Evolutionary conservation across 345 rosid genomes (phyloP).

Genomic region (Murraya koenigii): DNA sequence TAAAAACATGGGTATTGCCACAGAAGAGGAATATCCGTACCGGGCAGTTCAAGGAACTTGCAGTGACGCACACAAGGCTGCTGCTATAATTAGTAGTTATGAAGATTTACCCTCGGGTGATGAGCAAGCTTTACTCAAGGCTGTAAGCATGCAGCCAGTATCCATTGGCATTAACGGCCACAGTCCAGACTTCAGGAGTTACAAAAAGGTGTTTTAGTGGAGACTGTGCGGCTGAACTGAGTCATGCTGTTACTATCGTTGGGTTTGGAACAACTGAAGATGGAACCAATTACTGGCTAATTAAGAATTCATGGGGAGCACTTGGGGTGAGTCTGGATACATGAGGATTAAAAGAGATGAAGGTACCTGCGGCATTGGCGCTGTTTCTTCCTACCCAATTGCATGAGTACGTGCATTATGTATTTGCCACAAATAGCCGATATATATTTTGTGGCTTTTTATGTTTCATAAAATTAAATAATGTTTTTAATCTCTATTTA

Average conservation of each 20-base stretch:
- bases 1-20: neutral
- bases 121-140: constrained; percentile 26
- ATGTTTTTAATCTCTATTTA: too few relatives aligned
- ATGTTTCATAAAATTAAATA: too few relatives aligned
- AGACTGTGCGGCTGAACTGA: constrained; percentile 24
- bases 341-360: constrained; percentile 42
- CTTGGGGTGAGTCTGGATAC: constrained; percentile 54
- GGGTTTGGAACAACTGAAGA: constrained; percentile 43
- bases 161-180: constrained; percentile 25
- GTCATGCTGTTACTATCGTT: constrained; percentile 45
- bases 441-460: too few relatives aligned
- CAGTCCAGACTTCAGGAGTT: constrained; percentile 6
- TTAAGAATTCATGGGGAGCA: constrained; percentile 49
- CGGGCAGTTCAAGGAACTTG: neutral
- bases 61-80: neutral
- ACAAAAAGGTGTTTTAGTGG: constrained; percentile 36
- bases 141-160: constrained; percentile 49
- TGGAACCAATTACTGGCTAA: constrained; percentile 42
- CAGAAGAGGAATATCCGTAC: neutral
- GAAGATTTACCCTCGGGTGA: constrained; percentile 41
- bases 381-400: neutral
- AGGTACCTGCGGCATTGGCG: neutral
- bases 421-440: too few relatives aligned
- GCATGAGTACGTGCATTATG: neutral
- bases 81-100: neutral